A percentile compares a stretch with the other conserved stretches of the same genome.
Evolutionary conservation across 2,329 filamentous ascomycete genomes (phyloP).

Genomic region (Alternaria gansuensis): DNA sequence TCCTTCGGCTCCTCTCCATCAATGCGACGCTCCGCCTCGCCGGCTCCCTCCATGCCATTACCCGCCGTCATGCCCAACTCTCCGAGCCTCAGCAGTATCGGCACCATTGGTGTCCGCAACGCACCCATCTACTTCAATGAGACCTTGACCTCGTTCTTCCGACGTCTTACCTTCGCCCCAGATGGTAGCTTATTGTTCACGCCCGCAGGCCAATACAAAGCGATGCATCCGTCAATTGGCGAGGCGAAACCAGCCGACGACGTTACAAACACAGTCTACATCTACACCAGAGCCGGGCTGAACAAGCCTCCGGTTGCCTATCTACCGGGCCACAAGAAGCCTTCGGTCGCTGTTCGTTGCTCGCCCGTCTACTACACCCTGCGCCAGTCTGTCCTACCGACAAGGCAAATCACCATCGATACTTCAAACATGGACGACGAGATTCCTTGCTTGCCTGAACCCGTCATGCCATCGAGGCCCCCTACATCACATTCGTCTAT

Average conservation of each 20-base stretch:
- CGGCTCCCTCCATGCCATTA: constrained; percentile 89
- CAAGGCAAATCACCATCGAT: constrained; percentile 92
- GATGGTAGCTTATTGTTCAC: constrained; percentile 95
- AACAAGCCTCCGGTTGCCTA: constrained; percentile 97
- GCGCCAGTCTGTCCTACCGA: constrained; percentile 70
- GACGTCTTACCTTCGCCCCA: constrained; percentile 90
- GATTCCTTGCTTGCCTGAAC: constrained; percentile 84
- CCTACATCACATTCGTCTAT: constrained; percentile 74
- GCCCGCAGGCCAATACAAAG: constrained; percentile 93
- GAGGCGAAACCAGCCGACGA: constrained; percentile 81
- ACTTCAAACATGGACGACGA: constrained; percentile 87
- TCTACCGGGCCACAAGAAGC: constrained; percentile 96
- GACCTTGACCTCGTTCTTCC: constrained; percentile 95
- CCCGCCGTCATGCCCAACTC: constrained; percentile 97
- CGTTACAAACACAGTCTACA: constrained; percentile 95
- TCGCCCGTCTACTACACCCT: constrained; percentile 89
- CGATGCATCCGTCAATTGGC: constrained; percentile 71
- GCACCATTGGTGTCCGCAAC: constrained; percentile 69
- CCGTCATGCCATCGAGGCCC: constrained; percentile 65
- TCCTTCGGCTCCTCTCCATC: constrained; percentile 85
- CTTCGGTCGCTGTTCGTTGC: constrained; percentile 93
- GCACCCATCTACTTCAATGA: constrained; percentile 95
- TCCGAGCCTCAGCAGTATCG: constrained; percentile 72
- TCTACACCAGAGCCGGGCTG: constrained; percentile 94
- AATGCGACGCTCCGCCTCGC: constrained; percentile 85